Evolutionary conservation across 495 filamentous ascomycete genomes (phyloP).

Genomic region (Aspergillus nidulans): DNA sequence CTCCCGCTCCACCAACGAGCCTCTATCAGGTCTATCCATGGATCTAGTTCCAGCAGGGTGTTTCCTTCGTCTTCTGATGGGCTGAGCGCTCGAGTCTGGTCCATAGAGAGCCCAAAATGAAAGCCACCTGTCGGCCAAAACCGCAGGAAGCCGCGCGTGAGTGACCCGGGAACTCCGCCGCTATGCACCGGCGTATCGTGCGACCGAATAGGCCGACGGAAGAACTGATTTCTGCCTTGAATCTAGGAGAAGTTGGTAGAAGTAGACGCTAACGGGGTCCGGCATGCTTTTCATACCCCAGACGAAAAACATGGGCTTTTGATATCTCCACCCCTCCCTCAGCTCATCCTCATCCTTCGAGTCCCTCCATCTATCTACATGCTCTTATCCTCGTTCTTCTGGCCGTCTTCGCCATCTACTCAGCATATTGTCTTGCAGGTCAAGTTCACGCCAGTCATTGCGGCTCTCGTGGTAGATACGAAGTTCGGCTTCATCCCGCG

Average conservation of each 20-base stretch:
- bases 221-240: background rate
- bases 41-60: background rate
- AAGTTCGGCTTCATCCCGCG: background rate
- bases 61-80: background rate
- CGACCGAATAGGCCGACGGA: background rate
- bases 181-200: background rate
- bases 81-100: background rate
- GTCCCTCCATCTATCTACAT: conserved; percentile 10
- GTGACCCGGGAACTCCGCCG: background rate
- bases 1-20: conserved; percentile 3
- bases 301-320: conserved; percentile 25
- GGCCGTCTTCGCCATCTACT: background rate
- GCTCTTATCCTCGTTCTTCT: background rate
- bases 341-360: conserved; percentile 17
- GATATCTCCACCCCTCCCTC: conserved; percentile 9
- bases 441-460: background rate
- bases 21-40: conserved; percentile 8
- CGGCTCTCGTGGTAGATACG: background rate
- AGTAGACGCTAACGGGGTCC: background rate
- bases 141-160: background rate
- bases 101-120: background rate
- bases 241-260: background rate
- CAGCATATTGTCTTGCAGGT: background rate
- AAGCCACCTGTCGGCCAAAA: background rate
- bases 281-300: conserved; percentile 28